phyloP scores from a whole-genome alignment of 805 yeast genomes.

The Maudiozyma bulderi region DNA sequence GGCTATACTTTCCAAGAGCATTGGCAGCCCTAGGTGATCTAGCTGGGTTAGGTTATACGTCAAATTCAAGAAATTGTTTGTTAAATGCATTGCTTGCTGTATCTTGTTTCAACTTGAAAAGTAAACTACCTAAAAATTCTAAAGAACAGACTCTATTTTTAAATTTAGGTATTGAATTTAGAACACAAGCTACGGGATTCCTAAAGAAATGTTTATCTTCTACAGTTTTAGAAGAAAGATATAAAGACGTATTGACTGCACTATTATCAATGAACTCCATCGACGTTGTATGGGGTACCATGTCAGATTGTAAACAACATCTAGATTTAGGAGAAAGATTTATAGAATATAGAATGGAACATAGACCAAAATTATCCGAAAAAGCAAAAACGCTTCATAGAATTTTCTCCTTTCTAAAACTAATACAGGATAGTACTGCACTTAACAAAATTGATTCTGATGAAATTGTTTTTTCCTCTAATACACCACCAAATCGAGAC shows the following conservation, averaged over 20 bases:
- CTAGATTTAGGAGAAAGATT: conserved; percentile 68
- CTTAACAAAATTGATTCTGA: conserved; percentile 21
- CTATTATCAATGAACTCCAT: conserved; percentile 79
- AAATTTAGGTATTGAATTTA: conserved; percentile 61
- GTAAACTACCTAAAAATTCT: conserved; percentile 59
- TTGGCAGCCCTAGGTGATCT: conserved; percentile 74
- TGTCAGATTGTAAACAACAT: conserved; percentile 74
- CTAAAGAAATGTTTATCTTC: conserved; percentile 48
- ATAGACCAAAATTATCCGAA: conserved; percentile 55
- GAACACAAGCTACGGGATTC: conserved; percentile 66
- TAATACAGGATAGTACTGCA: conserved; percentile 66
- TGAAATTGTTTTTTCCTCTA: conserved; percentile 6
- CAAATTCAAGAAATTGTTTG: conserved; percentile 67
- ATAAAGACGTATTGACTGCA: conserved; percentile 77
- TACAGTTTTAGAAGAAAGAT: conserved; percentile 50
- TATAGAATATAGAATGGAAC: conserved; percentile 57
- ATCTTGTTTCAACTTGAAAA: conserved; percentile 69
- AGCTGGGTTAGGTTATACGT: conserved; percentile 61
- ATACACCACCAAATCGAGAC: neutral
- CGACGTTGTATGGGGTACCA: conserved; percentile 84
- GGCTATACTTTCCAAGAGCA: conserved; percentile 78
- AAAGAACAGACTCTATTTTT: conserved; percentile 60
- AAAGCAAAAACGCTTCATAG: conserved; percentile 74
- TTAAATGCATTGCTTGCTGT: conserved; percentile 74
- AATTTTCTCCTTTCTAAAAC: conserved; percentile 62